Percentiles rank a stretch among this genome's conserved stretches.
These are phyloP conservation scores for Backusella sp. DNA, from an alignment of 192 early-diverging fungal genomes.

Conservation along the genomic window DNA sequence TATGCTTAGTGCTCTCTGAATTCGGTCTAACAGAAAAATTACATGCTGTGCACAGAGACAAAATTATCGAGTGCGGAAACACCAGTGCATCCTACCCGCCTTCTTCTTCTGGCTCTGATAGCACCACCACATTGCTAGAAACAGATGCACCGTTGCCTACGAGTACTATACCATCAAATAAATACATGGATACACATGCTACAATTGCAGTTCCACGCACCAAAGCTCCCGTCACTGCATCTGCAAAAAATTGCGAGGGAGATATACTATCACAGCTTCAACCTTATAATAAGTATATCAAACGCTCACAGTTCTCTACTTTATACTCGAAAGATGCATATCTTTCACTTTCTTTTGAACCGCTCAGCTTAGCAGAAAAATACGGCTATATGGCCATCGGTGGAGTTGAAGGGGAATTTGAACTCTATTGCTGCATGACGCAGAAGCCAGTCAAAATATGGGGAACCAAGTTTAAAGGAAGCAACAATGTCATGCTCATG, in stretches of 20 bases:
- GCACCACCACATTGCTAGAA: conserved; percentile 10
- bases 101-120: neutral
- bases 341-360: conserved; percentile 35
- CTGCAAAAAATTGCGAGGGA: neutral
- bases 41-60: conserved; percentile 27
- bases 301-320: conserved; percentile 18
- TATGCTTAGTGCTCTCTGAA: conserved; percentile 20
- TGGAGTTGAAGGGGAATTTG: conserved; percentile 34
- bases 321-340: conserved; percentile 15
- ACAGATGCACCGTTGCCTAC: neutral
- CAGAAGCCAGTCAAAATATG: conserved; percentile 29
- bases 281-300: conserved; percentile 29
- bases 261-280: neutral
- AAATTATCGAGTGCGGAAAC: conserved; percentile 31
- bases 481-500: conserved; percentile 25
- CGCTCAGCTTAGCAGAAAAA: conserved; percentile 42
- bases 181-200: conserved; percentile 13
- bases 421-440: conserved; percentile 42
- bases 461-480: conserved; percentile 35
- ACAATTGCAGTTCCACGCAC: neutral
- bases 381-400: conserved; percentile 52
- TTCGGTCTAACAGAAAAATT: conserved; percentile 20
- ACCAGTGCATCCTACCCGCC: neutral
- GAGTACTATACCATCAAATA: neutral
- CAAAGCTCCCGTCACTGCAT: neutral